Percentiles rank a stretch among this genome's conserved stretches.
These are phyloP conservation scores for Leptodermis oblonga DNA, from an alignment of 257 asterid genomes.

Conservation along the genomic window DNA sequence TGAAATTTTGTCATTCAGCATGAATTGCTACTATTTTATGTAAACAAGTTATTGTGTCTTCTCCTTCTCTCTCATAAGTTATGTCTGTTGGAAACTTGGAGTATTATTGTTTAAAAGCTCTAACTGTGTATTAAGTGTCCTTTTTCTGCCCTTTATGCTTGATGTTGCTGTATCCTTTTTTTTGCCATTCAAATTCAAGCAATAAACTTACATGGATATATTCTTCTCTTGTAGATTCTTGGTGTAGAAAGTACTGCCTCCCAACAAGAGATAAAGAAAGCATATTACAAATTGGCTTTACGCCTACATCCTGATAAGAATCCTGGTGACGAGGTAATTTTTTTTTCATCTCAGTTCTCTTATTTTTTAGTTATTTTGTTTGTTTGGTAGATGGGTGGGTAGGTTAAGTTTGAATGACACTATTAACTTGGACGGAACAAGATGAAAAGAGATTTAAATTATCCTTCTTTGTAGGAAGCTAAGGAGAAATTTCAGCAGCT, in stretches of 20 bases:
- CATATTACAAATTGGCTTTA: constrained; percentile 84
- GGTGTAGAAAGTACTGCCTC: constrained; percentile 76
- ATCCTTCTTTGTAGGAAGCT: constrained; percentile 56
- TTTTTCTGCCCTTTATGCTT: not conserved
- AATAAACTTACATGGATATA: constrained; percentile 6
- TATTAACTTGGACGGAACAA: not conserved
- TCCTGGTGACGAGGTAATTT: constrained; percentile 72
- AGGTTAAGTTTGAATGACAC: not conserved
- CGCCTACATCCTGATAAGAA: constrained; percentile 90
- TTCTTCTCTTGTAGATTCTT: constrained; percentile 46
- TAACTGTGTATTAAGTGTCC: not conserved
- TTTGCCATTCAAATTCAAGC: not conserved
- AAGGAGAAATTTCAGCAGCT: constrained; percentile 95
- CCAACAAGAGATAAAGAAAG: constrained; percentile 77
- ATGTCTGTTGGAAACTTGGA: too few relatives aligned
- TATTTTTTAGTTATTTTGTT: not conserved
- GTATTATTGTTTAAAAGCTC: not conserved
- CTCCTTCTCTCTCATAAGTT: not conserved
- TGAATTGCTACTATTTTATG: not conserved
- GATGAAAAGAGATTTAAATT: not conserved
- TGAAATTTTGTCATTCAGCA: not conserved
- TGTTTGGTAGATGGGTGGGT: not conserved
- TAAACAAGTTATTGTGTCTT: not conserved
- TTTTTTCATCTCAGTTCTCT: constrained; percentile 5
- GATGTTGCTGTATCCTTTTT: not conserved